Evolutionary conservation across 73 alveolate genomes (phyloP).

Genomic region (Durusdinium trenchii): DNA sequence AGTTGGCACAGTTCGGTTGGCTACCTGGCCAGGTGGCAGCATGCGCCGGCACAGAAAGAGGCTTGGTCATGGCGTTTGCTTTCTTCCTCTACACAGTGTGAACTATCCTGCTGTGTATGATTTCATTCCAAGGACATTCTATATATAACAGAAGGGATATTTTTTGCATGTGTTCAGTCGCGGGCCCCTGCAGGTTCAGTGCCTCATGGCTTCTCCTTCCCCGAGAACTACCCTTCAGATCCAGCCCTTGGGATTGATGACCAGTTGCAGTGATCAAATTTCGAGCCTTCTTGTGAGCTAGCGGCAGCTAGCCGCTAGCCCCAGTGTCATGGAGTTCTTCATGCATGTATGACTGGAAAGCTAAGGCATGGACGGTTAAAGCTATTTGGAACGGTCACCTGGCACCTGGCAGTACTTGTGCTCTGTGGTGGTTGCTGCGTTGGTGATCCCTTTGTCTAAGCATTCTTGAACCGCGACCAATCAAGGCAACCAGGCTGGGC

Average conservation of each 20-base stretch:
- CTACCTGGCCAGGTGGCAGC: conserved; percentile 39
- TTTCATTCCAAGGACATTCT: no score
- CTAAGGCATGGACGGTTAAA: conserved; percentile 72
- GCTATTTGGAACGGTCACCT: conserved; percentile 42
- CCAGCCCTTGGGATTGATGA: conserved; percentile 37
- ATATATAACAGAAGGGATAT: no score
- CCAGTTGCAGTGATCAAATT: no score
- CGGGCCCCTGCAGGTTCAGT: conserved; percentile 62
- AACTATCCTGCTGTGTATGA: neutral
- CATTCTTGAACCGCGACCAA: neutral
- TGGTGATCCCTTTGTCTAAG: no score
- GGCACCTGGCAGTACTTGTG: neutral
- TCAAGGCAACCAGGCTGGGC: conserved; percentile 56
- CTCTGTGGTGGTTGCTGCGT: neutral
- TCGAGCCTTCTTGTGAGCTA: no score
- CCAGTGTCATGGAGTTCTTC: neutral
- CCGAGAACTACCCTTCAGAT: conserved; percentile 63
- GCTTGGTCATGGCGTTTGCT: no score
- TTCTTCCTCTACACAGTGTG: no score
- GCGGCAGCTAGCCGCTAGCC: neutral
- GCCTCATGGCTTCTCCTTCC: conserved; percentile 52
- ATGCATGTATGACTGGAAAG: neutral
- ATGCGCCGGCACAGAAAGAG: conserved; percentile 73
- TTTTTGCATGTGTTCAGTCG: no score
- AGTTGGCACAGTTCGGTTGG: neutral